These are phyloP conservation scores for Podospora australis DNA, from an alignment of 495 filamentous ascomycete species.

Conservation along the genomic window DNA sequence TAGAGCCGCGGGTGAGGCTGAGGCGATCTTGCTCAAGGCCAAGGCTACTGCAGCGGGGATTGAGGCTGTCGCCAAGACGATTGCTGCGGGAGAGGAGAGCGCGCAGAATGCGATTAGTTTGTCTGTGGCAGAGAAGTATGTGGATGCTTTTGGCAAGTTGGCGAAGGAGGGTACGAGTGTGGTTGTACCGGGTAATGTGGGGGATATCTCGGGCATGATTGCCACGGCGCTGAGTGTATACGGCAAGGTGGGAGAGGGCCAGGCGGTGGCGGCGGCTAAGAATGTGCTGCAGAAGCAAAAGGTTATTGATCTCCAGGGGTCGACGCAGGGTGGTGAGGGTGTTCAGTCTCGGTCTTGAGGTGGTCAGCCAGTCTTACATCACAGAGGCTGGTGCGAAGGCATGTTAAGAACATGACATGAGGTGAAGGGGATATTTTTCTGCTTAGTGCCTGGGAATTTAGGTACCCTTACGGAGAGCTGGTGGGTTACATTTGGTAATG, in stretches of 20 bases:
- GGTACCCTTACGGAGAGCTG: too few species aligned
- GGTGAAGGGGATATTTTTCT: too few species aligned
- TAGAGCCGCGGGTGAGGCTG: conserved; percentile 79
- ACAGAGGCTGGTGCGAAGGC: too few species aligned
- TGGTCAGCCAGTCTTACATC: too few species aligned
- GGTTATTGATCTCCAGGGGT: too few species aligned
- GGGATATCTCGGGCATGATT: conserved; percentile 97
- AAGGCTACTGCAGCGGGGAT: conserved; percentile 83
- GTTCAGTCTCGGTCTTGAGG: too few species aligned
- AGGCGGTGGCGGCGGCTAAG: conserved; percentile 61
- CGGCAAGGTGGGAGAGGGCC: conserved; percentile 84
- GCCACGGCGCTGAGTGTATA: conserved; percentile 93
- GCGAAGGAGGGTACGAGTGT: conserved; percentile 92
- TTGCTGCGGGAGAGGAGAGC: conserved; percentile 59
- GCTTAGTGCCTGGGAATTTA: too few species aligned
- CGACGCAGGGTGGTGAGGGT: too few species aligned
- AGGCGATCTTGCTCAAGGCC: conserved; percentile 83
- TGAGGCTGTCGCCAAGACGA: conserved; percentile 70
- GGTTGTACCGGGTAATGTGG: conserved; percentile 92
- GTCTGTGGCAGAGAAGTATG: conserved; percentile 93
- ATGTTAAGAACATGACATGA: too few species aligned
- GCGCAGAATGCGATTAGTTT: conserved; percentile 80
- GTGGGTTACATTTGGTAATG: too few species aligned
- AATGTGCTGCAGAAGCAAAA: conserved; percentile 30
- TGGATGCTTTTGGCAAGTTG: conserved; percentile 86